Evolutionary conservation across 139 green algal genomes (phyloP).

Genomic region (Deuterostichococcus epilithicus): DNA sequence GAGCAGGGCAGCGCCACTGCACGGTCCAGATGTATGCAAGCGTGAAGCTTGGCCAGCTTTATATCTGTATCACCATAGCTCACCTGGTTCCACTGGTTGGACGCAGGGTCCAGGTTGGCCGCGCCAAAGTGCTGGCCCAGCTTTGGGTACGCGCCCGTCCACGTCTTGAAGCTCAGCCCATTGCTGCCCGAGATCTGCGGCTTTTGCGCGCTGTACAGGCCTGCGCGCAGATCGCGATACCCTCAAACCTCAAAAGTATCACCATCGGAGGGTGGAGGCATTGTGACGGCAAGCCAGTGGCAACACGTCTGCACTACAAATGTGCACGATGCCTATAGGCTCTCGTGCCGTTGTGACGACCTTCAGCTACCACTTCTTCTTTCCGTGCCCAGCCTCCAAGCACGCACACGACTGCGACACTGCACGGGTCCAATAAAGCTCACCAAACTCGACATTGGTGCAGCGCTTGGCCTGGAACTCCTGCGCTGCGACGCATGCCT

Average conservation of each 20-base stretch:
- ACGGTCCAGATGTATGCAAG: too few relatives aligned
- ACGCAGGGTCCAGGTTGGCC: slow-evolving; percentile 53
- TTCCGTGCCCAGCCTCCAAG: too few relatives aligned
- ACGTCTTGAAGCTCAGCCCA: slow-evolving; percentile 45
- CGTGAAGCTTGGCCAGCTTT: too few relatives aligned
- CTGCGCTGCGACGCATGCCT: slow-evolving; percentile 38
- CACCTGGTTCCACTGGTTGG: slow-evolving; percentile 63
- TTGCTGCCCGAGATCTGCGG: slow-evolving; percentile 42
- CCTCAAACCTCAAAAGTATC: too few relatives aligned
- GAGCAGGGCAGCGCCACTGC: too few relatives aligned
- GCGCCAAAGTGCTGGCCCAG: slow-evolving; percentile 46
- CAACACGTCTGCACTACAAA: too few relatives aligned
- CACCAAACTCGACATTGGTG: slow-evolving; percentile 39
- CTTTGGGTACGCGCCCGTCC: slow-evolving; percentile 51
- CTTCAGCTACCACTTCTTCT: too few relatives aligned
- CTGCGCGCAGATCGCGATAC: slow-evolving; percentile 20
- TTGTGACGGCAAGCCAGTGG: too few relatives aligned
- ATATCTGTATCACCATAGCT: too few relatives aligned
- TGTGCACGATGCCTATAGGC: too few relatives aligned
- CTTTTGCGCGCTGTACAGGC: slow-evolving; percentile 55
- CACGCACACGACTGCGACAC: not conserved
- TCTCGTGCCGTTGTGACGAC: too few relatives aligned
- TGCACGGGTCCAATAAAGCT: not conserved
- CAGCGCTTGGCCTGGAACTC: slow-evolving; percentile 47
- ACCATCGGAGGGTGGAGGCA: not conserved